A percentile compares a stretch with the other conserved stretches of the same genome.
Evolutionary conservation across 2,329 filamentous ascomycete genomes (phyloP).

Genomic region (Metarhizium brunneum): DNA sequence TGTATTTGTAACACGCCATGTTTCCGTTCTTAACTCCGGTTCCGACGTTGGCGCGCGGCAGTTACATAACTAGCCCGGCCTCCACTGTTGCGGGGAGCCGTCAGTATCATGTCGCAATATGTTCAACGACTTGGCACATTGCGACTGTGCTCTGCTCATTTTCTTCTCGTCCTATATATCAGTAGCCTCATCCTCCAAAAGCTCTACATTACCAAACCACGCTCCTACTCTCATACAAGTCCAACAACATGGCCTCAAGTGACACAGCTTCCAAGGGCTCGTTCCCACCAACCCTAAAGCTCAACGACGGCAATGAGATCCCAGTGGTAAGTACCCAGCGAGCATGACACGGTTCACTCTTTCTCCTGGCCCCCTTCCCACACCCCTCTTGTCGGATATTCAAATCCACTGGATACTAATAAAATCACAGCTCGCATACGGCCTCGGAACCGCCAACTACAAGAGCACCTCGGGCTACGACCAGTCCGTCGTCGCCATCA

Average conservation of each 20-base stretch:
- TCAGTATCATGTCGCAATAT: no score
- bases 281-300: constrained; percentile 49
- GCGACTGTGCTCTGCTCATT: no score
- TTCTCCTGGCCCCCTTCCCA: no score
- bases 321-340: constrained; percentile 45
- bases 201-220: neutral
- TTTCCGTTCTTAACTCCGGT: no score
- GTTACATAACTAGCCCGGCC: no score
- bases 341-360: no score
- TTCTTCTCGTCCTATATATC: no score
- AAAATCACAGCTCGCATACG: constrained; percentile 51
- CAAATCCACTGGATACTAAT: neutral
- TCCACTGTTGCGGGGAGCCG: no score
- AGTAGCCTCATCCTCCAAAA: neutral
- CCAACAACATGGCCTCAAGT: constrained; percentile 1
- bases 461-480: constrained; percentile 46
- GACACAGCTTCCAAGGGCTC: constrained; percentile 29
- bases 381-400: no score
- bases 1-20: no score
- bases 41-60: no score
- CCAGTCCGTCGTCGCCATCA: constrained; percentile 36
- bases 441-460: constrained; percentile 59
- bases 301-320: constrained; percentile 66
- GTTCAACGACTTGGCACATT: no score
- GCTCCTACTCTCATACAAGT: neutral